Percentiles rank a stretch among this genome's conserved stretches.
Evolutionary conservation across 257 asterid species (phyloP).

Genomic region (Euphrasia confusa): DNA sequence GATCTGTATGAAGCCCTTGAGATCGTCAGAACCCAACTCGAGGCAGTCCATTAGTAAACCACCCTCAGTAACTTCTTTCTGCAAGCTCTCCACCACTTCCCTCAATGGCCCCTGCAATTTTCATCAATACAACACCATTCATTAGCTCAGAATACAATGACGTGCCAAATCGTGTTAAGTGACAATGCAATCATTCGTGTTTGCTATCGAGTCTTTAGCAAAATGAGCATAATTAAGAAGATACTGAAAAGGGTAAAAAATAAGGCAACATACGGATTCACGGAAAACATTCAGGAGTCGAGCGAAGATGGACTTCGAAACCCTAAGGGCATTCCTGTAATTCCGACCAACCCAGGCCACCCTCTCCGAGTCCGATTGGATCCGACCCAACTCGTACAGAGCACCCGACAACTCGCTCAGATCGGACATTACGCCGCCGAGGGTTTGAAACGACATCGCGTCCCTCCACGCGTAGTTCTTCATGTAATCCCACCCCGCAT

Average conservation of each 20-base stretch:
- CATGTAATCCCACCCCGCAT: constrained; percentile 55
- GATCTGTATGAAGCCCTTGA: constrained; percentile 48
- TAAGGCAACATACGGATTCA: constrained; percentile 39
- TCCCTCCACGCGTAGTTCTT: constrained; percentile 62
- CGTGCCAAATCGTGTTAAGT: too few relatives aligned
- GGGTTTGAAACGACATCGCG: constrained; percentile 34
- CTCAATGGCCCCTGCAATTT: constrained; percentile 59
- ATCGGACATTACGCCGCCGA: constrained; percentile 47
- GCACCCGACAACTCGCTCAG: constrained; percentile 43
- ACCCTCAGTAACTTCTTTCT: constrained; percentile 62
- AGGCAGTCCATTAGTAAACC: constrained; percentile 72
- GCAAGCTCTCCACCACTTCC: constrained; percentile 47
- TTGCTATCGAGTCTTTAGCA: too few relatives aligned
- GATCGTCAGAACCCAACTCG: constrained; percentile 57
- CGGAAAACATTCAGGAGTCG: constrained; percentile 47
- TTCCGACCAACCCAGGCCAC: constrained; percentile 54
- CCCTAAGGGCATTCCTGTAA: constrained; percentile 40
- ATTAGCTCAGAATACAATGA: not conserved
- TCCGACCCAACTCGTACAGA: constrained; percentile 40
- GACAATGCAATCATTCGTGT: too few relatives aligned
- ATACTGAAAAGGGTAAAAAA: not conserved
- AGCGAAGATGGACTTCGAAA: constrained; percentile 43
- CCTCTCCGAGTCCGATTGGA: constrained; percentile 51
- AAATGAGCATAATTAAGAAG: not conserved
- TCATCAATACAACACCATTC: constrained; percentile 16